Evolutionary conservation across 768 basidiomycete species (phyloP).

Genomic region (Mycena metata): DNA sequence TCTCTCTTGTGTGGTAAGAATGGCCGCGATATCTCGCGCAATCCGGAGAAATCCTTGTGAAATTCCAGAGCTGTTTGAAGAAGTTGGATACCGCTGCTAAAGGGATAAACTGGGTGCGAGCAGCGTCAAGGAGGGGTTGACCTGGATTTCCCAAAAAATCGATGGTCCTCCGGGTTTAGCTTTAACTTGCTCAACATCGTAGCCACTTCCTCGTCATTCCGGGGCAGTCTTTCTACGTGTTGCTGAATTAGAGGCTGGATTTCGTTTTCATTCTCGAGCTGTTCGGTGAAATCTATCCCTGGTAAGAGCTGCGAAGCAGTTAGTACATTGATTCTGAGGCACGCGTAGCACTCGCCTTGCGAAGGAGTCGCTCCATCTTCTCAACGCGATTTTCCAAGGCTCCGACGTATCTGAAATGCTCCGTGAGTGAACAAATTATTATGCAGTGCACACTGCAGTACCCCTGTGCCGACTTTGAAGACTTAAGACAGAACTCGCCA

Average conservation of each 20-base stretch:
- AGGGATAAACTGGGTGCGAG: neutral
- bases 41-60: conserved; percentile 43
- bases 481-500: conserved; percentile 42
- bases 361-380: conserved; percentile 72
- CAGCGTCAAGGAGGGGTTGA: neutral
- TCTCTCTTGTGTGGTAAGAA: conserved; percentile 51
- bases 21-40: neutral
- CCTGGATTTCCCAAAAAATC: conserved; percentile 64
- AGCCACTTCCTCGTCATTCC: conserved; percentile 52
- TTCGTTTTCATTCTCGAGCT: conserved; percentile 58
- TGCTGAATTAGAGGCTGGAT: conserved; percentile 43
- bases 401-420: conserved; percentile 65
- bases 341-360: conserved; percentile 43
- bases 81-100: conserved; percentile 61
- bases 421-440: neutral
- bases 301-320: conserved; percentile 56
- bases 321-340: neutral
- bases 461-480: conserved; percentile 70
- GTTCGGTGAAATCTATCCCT: conserved; percentile 73
- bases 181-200: conserved; percentile 49
- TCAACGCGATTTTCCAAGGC: conserved; percentile 71
- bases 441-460: conserved; percentile 44
- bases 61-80: conserved; percentile 69
- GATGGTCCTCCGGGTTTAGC: conserved; percentile 54
- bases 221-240: conserved; percentile 47